Evolutionary conservation across 2,329 filamentous ascomycete species (phyloP), one percentile per base, ranked within the genome.

Genomic region (Cercospora nicotianae): DNA sequence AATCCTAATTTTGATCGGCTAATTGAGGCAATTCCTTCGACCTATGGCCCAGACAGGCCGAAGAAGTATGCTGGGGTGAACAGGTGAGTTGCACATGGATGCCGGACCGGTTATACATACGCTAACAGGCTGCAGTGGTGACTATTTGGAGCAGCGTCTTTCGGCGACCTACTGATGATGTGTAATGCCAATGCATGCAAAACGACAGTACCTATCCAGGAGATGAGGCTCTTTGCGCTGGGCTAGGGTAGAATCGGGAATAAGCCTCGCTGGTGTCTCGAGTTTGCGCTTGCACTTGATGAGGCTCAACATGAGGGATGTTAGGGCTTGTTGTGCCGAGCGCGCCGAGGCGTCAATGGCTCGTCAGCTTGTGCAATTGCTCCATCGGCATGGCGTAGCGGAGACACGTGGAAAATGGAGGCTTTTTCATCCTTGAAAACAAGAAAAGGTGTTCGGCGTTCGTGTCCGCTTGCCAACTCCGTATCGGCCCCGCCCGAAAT

Each of bases 21-120:
- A 65, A 96, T 96, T 71, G 91, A 95, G 73, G 91, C 90, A 1
- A 87, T 96, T 55, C 93, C 92, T 0, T 91, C 91, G 0, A 96
- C 93, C 0, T 94, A 87, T 76, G 83, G 85, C 63, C 79, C 90
- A 68, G 81, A 82, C 3, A 78, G 76, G 66, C 87, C 90, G 51
- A 94, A 91, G 83, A 95, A 94, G 81, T 97, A 97, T 75, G 81
- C 86, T 36, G 88, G 87, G 0, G 89, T 97, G 73, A 91, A 89
- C 67, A 77, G 75, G 76, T 77, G 4, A 70, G 73, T 67, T 60
- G 9, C 23, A 5, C 31, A 48, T 51, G n/a, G 36, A 23, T 33
- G 10, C 28, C 33, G 13, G 45, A 33, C 9, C 62, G 30, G 20
- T 45, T 68, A 39, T 53, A 62, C 30, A 45, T 18, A 23, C 30